Evolutionary conservation across 805 yeast genomes (phyloP).

Genomic region (Ogataea naganishii): DNA sequence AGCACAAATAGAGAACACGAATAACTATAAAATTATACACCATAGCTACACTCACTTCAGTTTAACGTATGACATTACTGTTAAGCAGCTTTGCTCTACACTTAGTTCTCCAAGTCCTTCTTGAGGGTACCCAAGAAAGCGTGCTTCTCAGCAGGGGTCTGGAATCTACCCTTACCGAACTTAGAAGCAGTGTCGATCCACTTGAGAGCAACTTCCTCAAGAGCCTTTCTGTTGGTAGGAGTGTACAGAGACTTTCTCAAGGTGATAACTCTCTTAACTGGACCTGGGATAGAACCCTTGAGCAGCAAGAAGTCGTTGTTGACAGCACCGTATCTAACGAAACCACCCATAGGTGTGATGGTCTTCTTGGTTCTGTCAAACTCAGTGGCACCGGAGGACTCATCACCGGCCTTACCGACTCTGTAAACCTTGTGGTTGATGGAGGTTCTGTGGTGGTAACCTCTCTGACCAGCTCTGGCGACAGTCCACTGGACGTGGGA

Average conservation of each 20-base stretch:
- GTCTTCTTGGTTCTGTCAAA: constrained; percentile 99
- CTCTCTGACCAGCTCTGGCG: constrained; percentile 99
- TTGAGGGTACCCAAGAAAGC: constrained; percentile 99
- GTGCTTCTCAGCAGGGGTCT: constrained; percentile 99
- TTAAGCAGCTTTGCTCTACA: constrained; percentile 2
- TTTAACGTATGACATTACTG: constrained; percentile 8
- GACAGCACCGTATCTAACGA: constrained; percentile 97
- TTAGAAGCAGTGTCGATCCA: constrained; percentile 99
- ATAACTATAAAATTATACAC: no score
- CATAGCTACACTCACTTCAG: constrained; percentile 12
- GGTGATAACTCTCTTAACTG: constrained; percentile 98
- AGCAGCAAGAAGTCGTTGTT: constrained; percentile 96
- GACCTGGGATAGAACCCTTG: constrained; percentile 99
- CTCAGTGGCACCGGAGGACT: constrained; percentile 89
- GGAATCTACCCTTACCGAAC: constrained; percentile 99
- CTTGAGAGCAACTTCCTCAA: constrained; percentile 93
- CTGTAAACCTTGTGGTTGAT: constrained; percentile 99
- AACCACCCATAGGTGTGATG: constrained; percentile 99
- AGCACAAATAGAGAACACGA: no score
- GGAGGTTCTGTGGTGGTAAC: constrained; percentile 99
- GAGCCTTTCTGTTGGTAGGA: constrained; percentile 96
- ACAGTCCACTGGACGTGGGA: constrained; percentile 99
- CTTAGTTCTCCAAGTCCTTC: constrained; percentile 68
- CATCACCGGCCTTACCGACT: constrained; percentile 95
- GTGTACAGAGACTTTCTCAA: constrained; percentile 97